These are phyloP conservation scores for Fusarium sp. DNA, from an alignment of 2,329 filamentous ascomycete species.

Conservation along the genomic window DNA sequence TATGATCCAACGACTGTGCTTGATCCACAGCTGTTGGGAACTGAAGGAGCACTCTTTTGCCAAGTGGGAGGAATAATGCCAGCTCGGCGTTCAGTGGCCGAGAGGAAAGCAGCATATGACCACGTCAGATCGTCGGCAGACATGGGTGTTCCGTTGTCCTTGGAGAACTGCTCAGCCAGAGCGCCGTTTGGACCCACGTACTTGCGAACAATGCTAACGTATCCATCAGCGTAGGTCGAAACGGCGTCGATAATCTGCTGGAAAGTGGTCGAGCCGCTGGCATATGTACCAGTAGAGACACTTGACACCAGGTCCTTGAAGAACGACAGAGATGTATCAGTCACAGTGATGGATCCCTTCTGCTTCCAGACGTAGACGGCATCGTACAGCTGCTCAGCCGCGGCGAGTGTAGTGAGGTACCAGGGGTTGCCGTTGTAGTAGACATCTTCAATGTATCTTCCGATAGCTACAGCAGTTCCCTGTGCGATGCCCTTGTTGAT, in stretches of 20 bases:
- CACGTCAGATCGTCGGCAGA: constrained; percentile 78
- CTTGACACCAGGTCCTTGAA: constrained; percentile 73
- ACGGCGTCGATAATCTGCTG: constrained; percentile 68
- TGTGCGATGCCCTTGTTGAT: constrained; percentile 75
- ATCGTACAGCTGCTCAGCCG: constrained; percentile 84
- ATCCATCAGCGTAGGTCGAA: constrained; percentile 69
- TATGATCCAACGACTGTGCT: constrained; percentile 65
- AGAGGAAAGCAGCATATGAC: constrained; percentile 79
- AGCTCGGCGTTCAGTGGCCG: constrained; percentile 68
- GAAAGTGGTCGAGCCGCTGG: constrained; percentile 60
- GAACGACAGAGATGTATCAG: constrained; percentile 74
- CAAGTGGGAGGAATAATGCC: constrained; percentile 68
- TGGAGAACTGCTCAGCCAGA: constrained; percentile 75
- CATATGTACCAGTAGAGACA: constrained; percentile 72
- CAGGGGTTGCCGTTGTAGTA: constrained; percentile 87
- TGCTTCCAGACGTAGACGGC: constrained; percentile 78
- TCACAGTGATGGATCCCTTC: constrained; percentile 73
- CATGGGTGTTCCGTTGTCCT: constrained; percentile 63
- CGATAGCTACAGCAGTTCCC: constrained; percentile 71
- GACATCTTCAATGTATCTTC: constrained; percentile 77
- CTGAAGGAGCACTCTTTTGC: constrained; percentile 59
- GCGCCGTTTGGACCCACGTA: constrained; percentile 74
- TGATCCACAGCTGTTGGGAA: constrained; percentile 62
- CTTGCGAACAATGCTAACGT: constrained; percentile 69
- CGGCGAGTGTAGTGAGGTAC: constrained; percentile 81